Base-by-base conservation (phyloP, 2,329 filamentous ascomycete species). In the Colletotrichum sp. region DNA sequence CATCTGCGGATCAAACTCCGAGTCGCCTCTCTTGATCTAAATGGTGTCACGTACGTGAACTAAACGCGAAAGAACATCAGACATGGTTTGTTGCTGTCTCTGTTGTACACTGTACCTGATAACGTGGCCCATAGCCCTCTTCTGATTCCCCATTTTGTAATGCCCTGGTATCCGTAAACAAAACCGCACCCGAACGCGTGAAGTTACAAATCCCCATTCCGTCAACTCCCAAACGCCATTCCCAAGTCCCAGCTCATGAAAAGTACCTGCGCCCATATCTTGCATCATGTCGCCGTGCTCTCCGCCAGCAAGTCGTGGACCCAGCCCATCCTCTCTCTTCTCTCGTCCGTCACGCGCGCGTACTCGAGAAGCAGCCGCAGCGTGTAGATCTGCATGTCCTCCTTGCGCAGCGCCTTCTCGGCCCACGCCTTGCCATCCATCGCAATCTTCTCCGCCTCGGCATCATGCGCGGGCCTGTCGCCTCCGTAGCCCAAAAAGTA, bases 371-470 rank as follows among this genome's bases (percentile, higher is more conserved):
- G 83, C 78, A 96, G 80, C 58, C 94, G 86, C 70, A 93, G 85
- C 10, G 92, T 88, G 81, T 96, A 96, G 10, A 95, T 87, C 80
- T 92, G 89, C 93, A 95, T 95, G 80, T 95, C 94, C 79, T 95
- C 93, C 79, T 88, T 90, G 74, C 94, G 86, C 30, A 95, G 85
- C 9, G 94, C 94, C 80, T 85, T 90, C 77, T 92, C 90, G 0
- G 93, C 92, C 94, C 94, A 96, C 36, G 87, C 86, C 81, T 92
- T 91, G 4, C 94, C 93, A 5, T 89, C 90, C 58, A 86, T 83
- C 15, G 94, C 94, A 79, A 96, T 94, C 81, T 86, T 88, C 82
- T 91, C 86, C 0, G 93, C 94, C 5, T 87, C 87, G 2, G 84
- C 83, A 79, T 95, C 93, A 77, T 91, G 89, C 2, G 82, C 84